Evolutionary conservation across 1,284 basidiomycete species (phyloP).

Genomic region (Apiotrichum montevideense): DNA sequence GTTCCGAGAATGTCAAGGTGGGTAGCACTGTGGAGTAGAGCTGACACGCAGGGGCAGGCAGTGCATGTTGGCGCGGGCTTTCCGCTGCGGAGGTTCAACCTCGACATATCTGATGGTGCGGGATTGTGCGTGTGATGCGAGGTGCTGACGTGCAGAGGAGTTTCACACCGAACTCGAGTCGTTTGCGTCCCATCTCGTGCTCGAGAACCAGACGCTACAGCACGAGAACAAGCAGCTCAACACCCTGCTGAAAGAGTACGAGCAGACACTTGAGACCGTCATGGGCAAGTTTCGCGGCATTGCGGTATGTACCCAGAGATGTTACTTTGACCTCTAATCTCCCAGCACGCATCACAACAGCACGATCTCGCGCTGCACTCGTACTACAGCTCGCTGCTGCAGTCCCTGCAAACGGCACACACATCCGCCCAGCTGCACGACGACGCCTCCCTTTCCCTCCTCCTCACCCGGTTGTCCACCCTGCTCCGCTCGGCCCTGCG

Average conservation of each 20-base stretch:
- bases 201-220: conserved; percentile 85
- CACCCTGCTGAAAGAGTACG: conserved; percentile 84
- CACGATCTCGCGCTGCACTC: conserved; percentile 82
- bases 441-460: conserved; percentile 58
- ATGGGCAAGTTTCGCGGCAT: conserved; percentile 94
- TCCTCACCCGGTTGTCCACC: conserved; percentile 65
- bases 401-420: conserved; percentile 61
- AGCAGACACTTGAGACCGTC: conserved; percentile 87
- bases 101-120: conserved; percentile 82
- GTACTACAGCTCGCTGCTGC: conserved; percentile 85
- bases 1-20: conserved; percentile 76
- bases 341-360: conserved; percentile 78
- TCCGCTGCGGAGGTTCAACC: conserved; percentile 79
- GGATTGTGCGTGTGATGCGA: not conserved
- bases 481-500: conserved; percentile 66
- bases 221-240: conserved; percentile 94
- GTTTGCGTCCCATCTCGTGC: conserved; percentile 78
- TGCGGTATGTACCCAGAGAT: conserved; percentile 58
- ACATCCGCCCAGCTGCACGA: conserved; percentile 58
- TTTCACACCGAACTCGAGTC: conserved; percentile 91
- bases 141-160: conserved; percentile 56
- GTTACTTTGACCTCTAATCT: not conserved
- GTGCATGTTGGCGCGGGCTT: conserved; percentile 70
- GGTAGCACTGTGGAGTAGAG: conserved; percentile 60
- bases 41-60: conserved; percentile 62